phyloP scores from a whole-genome alignment of 1,139 yeast species.

The Hansenula sp. region DNA sequence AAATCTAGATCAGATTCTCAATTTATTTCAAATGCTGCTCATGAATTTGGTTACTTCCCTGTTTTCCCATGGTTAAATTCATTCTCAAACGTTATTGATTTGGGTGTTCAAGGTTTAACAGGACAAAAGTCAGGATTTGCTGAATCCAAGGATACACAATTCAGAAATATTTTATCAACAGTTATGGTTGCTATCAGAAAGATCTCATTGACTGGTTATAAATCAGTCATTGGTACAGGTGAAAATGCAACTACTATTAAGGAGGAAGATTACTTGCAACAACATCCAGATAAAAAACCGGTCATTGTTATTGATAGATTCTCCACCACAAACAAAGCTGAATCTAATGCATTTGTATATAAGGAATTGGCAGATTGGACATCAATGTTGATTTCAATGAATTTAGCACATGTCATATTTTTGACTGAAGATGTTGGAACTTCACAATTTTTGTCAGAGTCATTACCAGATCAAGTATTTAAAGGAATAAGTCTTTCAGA shows the following conservation, averaged over 20 bases:
- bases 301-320: slow-evolving; percentile 80
- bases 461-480: slow-evolving; percentile 85
- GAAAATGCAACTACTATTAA: slow-evolving; percentile 35
- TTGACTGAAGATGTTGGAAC: slow-evolving; percentile 84
- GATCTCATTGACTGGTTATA: slow-evolving; percentile 51
- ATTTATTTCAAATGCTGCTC: slow-evolving; percentile 64
- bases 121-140: slow-evolving; percentile 93
- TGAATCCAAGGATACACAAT: slow-evolving; percentile 79
- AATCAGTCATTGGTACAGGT: slow-evolving; percentile 25
- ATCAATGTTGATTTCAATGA: slow-evolving; percentile 65
- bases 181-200: slow-evolving; percentile 69
- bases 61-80: slow-evolving; percentile 90
- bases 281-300: slow-evolving; percentile 84
- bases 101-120: slow-evolving; percentile 84
- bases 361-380: slow-evolving; percentile 88
- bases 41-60: slow-evolving; percentile 85
- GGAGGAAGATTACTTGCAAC: slow-evolving; percentile 80
- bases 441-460: slow-evolving; percentile 57
- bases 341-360: slow-evolving; percentile 64
- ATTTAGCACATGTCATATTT: slow-evolving; percentile 84
- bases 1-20: slow-evolving; percentile 72
- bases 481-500: slow-evolving; percentile 73
- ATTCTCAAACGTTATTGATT: slow-evolving; percentile 72
- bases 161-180: slow-evolving; percentile 74
- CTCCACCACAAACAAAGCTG: slow-evolving; percentile 50